Base-by-base conservation (phyloP, 2,329 filamentous ascomycete genomes). In the Penicillium janthinellum region DNA sequence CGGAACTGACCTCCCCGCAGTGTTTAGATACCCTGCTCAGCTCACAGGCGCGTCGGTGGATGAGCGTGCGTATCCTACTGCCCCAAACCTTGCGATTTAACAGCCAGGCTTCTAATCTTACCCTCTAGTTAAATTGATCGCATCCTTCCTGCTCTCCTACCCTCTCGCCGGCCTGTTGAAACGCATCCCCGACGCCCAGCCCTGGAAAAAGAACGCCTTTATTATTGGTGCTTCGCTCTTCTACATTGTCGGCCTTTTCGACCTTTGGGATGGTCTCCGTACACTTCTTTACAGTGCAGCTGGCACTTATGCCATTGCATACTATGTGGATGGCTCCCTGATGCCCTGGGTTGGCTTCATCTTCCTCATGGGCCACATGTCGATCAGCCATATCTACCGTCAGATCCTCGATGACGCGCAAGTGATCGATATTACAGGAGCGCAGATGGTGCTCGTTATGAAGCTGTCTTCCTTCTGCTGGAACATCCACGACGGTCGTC, bases 391-490 rank as follows among this genome's bases (percentile, higher is more conserved):
- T 75, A 89, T 99, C 63, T 81, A 86, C 59, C 90, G 96, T 41
- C 92, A 96, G 76, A 85, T 88, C 41, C 79, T 84, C 41, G 83
- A 90, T 67, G 83, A 86, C 62, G 86, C 90, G 0, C 82, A 85
- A 41, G 77, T 80, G 1, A 83, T 96, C 60, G 95, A 99, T 74
- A 93, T 99, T 67, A 97, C 94, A 0, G 93, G 84, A 61, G 92
- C 94, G 1, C 95, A 99, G 77, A 99, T 99, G 95, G 95, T 99
- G 37, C 79, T 98, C 68, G 89, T 98, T 64, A 99, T 99, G 92
- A 99, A 99, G 77, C 86, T 99, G 38, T 92, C 88, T 22, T 90
- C 94, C 5, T 99, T 99, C 73, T 96, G 92, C 79, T 99, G 95
- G 95, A 98, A 98, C 73, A 89, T 98, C 8, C 92, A 95, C 70